phyloP scores from a whole-genome alignment of 2,329 filamentous ascomycete genomes.

The Gyromitra esculenta region DNA sequence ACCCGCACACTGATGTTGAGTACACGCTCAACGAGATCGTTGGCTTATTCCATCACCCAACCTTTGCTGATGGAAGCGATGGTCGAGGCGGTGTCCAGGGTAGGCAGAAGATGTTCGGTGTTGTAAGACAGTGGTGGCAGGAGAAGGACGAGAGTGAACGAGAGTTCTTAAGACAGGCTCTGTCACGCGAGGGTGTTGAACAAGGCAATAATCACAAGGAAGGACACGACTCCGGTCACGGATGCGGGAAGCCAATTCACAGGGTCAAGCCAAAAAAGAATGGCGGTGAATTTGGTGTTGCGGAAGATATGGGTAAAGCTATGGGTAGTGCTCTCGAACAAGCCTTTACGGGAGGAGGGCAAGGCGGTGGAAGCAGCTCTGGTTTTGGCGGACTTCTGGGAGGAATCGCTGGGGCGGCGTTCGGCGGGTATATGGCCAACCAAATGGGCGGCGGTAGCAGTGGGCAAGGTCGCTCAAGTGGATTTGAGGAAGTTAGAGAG shows the following conservation, averaged over 20 bases:
- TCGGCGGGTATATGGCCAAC: conserved; percentile 63
- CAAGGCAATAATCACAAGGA: conserved; percentile 85
- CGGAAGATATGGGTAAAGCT: conserved; percentile 68
- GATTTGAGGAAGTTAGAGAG: conserved; percentile 32
- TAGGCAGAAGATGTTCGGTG: conserved; percentile 78
- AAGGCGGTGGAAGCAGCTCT: conserved; percentile 58
- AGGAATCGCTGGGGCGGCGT: conserved; percentile 59
- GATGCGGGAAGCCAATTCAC: conserved; percentile 81
- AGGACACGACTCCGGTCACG: conserved; percentile 85
- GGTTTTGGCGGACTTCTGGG: conserved; percentile 58
- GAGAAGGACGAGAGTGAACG: conserved; percentile 71
- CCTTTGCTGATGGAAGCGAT: conserved; percentile 76
- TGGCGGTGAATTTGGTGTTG: conserved; percentile 64
- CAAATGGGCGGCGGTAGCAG: conserved; percentile 62
- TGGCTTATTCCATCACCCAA: conserved; percentile 85
- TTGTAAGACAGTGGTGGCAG: conserved; percentile 84
- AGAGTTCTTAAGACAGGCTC: conserved; percentile 75
- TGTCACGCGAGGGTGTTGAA: conserved; percentile 80
- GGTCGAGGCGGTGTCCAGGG: conserved; percentile 72
- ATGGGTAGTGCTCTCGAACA: conserved; percentile 69
- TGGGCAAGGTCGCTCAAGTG: conserved; percentile 60
- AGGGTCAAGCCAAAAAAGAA: conserved; percentile 60
- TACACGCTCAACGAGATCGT: conserved; percentile 79
- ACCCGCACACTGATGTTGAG: conserved; percentile 75
- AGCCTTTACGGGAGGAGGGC: conserved; percentile 67